Base-by-base conservation (phyloP, 2,329 filamentous ascomycete species). In the Calonectria multiphialidica region DNA sequence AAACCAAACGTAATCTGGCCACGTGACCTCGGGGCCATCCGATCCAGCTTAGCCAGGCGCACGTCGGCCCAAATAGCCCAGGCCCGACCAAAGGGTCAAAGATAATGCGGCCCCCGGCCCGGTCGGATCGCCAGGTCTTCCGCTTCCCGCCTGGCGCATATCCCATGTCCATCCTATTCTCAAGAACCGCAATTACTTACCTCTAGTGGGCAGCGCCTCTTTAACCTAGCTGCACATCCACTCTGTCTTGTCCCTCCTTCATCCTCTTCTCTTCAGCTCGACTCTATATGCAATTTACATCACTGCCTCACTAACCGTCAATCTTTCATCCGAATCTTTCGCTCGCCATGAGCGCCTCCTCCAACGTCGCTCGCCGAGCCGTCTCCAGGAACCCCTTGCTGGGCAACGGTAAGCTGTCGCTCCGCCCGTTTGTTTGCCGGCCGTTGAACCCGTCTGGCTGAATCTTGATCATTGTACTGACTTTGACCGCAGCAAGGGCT, bases 361-460 rank as follows among this genome's bases (percentile, higher is more conserved):
- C 89, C 73, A 87, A 82, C 80, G 86, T 89, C 79, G 89, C 88
- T 83, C 88, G 88, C 72, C 85, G 88, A 85, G 89, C 88, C 72
- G 84, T 87, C 74, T 83, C 87, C 78, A 84, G 88, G 76, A 89
- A 88, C 84, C 87, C 88, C 75, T 86, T 91, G 76, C 75, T 87
- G 78, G 85, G 86, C 57, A 84, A 85, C 80, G 85, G 88, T 89
- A 81, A 82, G 84, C 74, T 80, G 74, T 70, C 45, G 21, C 18
- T 57, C 33, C 65, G 40, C 53, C 35, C 33, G 30, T 47, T 50
- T 50, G 28, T 40, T 50, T 50, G 28, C 35, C 21, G 18, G 72
- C 67, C 53, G 57, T 65, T 59, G 45, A 63, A 68, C 70, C 67
- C 62, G 42, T 42, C 49, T 57, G 42, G 70, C 68, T 66, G 45